Evolutionary conservation across 2,329 filamentous ascomycete genomes (phyloP).

Genomic region (Neonectria magnoliae): DNA sequence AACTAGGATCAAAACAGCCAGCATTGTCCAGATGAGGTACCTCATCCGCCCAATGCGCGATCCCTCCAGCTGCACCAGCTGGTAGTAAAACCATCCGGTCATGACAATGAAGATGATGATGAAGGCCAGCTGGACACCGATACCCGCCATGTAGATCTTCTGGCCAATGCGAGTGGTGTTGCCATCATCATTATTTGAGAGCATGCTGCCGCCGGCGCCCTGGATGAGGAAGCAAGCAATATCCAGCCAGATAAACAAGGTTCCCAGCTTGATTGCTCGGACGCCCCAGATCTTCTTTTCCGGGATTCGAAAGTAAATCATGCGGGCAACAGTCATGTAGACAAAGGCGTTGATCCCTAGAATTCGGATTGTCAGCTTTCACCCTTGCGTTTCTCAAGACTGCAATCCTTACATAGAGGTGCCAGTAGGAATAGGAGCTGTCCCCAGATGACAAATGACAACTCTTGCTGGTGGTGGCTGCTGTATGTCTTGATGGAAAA

Average conservation of each 20-base stretch:
- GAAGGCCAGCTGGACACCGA: slow-evolving; percentile 50
- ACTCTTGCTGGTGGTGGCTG: slow-evolving; percentile 51
- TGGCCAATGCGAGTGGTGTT: slow-evolving; percentile 47
- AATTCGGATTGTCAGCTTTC: slow-evolving; percentile 5
- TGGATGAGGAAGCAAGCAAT: slow-evolving; percentile 60
- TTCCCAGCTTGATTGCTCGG: slow-evolving; percentile 51
- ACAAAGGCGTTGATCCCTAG: slow-evolving; percentile 56
- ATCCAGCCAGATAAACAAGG: slow-evolving; percentile 59
- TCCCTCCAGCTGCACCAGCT: slow-evolving; percentile 37
- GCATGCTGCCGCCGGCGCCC: slow-evolving; percentile 50
- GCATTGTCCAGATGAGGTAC: slow-evolving; percentile 48
- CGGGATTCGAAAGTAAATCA: slow-evolving; percentile 52
- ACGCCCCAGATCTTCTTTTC: slow-evolving; percentile 50
- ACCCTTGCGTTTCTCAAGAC: background rate
- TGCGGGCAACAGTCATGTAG: slow-evolving; percentile 56
- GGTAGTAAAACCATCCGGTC: slow-evolving; percentile 49
- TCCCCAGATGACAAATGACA: slow-evolving; percentile 44
- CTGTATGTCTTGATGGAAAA: slow-evolving; percentile 51
- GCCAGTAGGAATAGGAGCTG: slow-evolving; percentile 53
- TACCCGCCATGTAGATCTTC: slow-evolving; percentile 52
- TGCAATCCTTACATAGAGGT: slow-evolving; percentile 48
- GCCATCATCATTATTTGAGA: slow-evolving; percentile 42
- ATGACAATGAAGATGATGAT: slow-evolving; percentile 51
- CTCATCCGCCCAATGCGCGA: slow-evolving; percentile 44
- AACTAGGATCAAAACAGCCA: slow-evolving; percentile 48